A percentile compares a stretch with the other conserved stretches of the same genome.
These are phyloP conservation scores for Mollisiaceae sp. DNA, from an alignment of 2,329 filamentous ascomycete species.

Conservation along the genomic window DNA sequence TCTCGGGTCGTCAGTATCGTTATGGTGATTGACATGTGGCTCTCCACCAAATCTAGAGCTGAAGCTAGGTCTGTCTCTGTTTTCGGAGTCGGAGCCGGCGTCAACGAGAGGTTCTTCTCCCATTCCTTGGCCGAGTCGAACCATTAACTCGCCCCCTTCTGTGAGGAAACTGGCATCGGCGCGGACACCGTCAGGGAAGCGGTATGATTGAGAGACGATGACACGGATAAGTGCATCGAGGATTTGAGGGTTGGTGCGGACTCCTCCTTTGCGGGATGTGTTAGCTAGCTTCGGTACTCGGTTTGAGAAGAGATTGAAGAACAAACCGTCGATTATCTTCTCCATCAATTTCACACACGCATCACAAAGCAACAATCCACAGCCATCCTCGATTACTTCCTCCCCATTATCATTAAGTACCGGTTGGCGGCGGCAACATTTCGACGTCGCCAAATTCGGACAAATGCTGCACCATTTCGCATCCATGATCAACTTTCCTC, in stretches of 20 bases:
- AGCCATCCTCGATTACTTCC: slow-evolving; percentile 20
- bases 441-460: slow-evolving; percentile 27
- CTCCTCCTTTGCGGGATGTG: slow-evolving; percentile 5
- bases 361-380: slow-evolving; percentile 36
- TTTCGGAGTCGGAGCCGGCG: background rate
- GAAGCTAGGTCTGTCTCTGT: no score
- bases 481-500: slow-evolving; percentile 20
- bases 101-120: background rate
- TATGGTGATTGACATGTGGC: no score
- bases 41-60: no score
- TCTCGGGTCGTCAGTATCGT: no score
- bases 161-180: slow-evolving; percentile 34
- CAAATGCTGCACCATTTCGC: slow-evolving; percentile 39
- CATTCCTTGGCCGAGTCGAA: slow-evolving; percentile 20
- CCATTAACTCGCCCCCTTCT: slow-evolving; percentile 26
- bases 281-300: no score
- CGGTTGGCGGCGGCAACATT: slow-evolving; percentile 16
- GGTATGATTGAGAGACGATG: slow-evolving; percentile 10
- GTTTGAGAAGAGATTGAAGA: no score
- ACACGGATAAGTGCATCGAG: slow-evolving; percentile 20
- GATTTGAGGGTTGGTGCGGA: slow-evolving; percentile 9
- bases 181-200: slow-evolving; percentile 25
- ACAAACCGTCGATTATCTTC: slow-evolving; percentile 6
- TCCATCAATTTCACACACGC: slow-evolving; percentile 19
- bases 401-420: background rate